A percentile compares a stretch with the other conserved stretches of the same genome.
Evolutionary conservation across 768 basidiomycete genomes (phyloP).

Genomic region (Tulasnella sp.): DNA sequence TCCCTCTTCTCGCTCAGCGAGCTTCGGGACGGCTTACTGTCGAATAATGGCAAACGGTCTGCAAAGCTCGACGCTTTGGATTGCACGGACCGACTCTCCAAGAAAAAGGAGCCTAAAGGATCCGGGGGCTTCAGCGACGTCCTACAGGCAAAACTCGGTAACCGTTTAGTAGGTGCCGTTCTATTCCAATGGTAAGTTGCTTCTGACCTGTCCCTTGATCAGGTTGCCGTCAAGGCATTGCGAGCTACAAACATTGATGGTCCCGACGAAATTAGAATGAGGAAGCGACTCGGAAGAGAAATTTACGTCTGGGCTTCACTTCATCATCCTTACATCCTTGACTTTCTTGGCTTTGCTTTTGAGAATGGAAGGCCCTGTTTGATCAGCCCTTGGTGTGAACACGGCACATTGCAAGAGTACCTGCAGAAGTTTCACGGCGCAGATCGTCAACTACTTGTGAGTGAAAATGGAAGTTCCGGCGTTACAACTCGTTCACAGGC

Average conservation of each 20-base stretch:
- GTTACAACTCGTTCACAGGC: background rate
- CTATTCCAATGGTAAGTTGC: background rate
- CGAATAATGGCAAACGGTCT: background rate
- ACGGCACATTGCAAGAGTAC: constrained; percentile 46
- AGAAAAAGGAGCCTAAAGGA: background rate
- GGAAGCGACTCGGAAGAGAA: background rate
- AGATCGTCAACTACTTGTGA: constrained; percentile 41
- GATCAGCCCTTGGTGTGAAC: constrained; percentile 50
- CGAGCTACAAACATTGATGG: background rate
- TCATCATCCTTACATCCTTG: background rate
- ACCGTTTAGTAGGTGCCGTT: background rate
- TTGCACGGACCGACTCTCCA: background rate
- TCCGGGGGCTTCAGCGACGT: background rate
- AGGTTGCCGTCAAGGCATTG: background rate
- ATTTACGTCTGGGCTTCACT: background rate
- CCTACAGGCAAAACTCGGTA: background rate
- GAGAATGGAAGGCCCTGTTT: constrained; percentile 32
- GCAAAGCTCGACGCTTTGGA: background rate
- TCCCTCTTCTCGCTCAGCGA: background rate
- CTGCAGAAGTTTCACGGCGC: constrained; percentile 37
- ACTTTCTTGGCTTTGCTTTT: background rate
- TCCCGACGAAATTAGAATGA: background rate
- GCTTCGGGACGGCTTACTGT: background rate
- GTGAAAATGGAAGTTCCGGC: constrained; percentile 6
- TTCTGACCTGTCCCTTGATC: background rate